Percentiles rank a stretch among this genome's conserved stretches.
phyloP scores from a whole-genome alignment of 345 rosid species.

The Mangifera indica region DNA sequence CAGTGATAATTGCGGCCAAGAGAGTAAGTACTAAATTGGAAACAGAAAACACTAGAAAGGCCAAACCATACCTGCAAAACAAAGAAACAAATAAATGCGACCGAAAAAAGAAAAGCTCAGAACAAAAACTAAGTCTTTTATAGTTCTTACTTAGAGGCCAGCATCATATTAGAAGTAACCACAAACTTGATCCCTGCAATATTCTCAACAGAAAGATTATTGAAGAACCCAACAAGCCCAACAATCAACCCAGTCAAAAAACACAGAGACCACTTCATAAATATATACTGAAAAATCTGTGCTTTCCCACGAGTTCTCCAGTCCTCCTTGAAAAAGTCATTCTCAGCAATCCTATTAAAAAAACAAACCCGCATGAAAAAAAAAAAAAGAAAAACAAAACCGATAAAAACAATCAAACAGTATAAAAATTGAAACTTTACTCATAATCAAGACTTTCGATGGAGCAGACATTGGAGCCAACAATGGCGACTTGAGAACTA shows the following conservation, averaged over 20 bases:
- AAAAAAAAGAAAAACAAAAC: background rate
- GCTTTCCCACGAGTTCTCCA: constrained; percentile 71
- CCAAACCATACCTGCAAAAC: constrained; percentile 56
- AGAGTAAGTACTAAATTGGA: constrained; percentile 73
- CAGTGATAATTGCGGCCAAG: constrained; percentile 63
- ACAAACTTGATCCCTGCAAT: constrained; percentile 82
- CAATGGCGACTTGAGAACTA: constrained; percentile 90
- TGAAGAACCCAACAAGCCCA: constrained; percentile 73
- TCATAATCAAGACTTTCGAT: constrained; percentile 96
- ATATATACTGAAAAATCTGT: constrained; percentile 66
- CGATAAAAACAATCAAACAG: background rate
- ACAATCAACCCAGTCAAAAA: constrained; percentile 64
- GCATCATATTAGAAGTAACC: constrained; percentile 88
- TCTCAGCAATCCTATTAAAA: constrained; percentile 64
- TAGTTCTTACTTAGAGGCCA: constrained; percentile 41
- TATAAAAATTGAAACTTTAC: constrained; percentile 28
- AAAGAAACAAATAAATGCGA: background rate
- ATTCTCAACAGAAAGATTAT: constrained; percentile 90
- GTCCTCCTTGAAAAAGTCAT: constrained; percentile 87
- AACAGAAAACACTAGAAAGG: constrained; percentile 61
- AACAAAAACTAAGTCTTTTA: background rate
- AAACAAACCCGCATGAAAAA: background rate
- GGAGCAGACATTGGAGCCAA: constrained; percentile 74
- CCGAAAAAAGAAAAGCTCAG: background rate
- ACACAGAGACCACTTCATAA: constrained; percentile 84